Conservation (phyloP, 768 basidiomycete species). For the Butyriboletus loyo region DNA sequence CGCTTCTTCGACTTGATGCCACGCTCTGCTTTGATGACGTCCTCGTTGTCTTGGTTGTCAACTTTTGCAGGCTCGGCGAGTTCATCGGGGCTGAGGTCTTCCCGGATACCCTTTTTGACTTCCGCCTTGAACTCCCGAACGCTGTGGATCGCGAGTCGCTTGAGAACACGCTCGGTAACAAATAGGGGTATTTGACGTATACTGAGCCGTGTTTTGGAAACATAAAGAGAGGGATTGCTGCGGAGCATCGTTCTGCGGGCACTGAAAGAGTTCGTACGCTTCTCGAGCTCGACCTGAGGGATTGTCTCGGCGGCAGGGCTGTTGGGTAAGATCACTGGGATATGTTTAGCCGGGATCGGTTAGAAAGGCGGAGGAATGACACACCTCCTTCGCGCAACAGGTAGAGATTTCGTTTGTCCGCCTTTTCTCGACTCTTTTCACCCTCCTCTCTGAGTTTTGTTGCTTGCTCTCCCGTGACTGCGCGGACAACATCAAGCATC, state of each 20-base stretch:
- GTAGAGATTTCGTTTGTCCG: conserved; percentile 94
- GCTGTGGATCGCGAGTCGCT: conserved; percentile 82
- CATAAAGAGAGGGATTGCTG: conserved; percentile 90
- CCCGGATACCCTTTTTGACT: conserved; percentile 58
- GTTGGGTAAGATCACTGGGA: conserved; percentile 84
- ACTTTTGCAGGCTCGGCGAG: conserved; percentile 43
- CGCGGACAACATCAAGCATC: conserved; percentile 85
- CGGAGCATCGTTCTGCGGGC: conserved; percentile 80
- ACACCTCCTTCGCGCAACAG: conserved; percentile 93
- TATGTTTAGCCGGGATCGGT: not conserved
- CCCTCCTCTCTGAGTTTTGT: conserved; percentile 84
- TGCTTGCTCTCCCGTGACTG: conserved; percentile 89
- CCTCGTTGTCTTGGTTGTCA: conserved; percentile 27
- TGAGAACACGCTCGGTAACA: conserved; percentile 86
- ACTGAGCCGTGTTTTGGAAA: conserved; percentile 91
- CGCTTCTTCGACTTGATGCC: conserved; percentile 25
- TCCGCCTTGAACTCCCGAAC: conserved; percentile 77
- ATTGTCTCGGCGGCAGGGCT: conserved; percentile 74
- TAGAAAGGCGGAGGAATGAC: conserved; percentile 2
- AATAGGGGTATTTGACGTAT: conserved; percentile 91
- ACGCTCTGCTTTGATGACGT: conserved; percentile 24
- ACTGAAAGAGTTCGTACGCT: conserved; percentile 81
- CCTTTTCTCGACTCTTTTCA: conserved; percentile 80
- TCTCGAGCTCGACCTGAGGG: conserved; percentile 74
- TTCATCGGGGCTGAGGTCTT: conserved; percentile 72